These are phyloP conservation scores for Aurifilum marmelostoma DNA, from an alignment of 2,329 filamentous ascomycete species.

Conservation along the genomic window DNA sequence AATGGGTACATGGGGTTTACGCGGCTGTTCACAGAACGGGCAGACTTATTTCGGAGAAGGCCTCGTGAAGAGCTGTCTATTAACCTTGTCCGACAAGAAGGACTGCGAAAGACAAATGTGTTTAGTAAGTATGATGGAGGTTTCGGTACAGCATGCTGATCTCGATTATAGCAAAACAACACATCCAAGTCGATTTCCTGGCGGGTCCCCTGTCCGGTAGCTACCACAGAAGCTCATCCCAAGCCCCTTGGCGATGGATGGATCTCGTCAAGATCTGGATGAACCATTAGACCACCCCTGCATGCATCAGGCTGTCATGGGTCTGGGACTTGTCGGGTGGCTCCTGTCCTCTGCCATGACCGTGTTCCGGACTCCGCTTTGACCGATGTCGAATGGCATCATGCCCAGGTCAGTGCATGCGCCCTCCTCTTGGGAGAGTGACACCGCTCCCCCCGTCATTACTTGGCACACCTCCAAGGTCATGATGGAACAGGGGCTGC, in stretches of 20 bases:
- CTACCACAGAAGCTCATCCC: neutral
- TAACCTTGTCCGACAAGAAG: neutral
- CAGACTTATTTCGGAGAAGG: neutral
- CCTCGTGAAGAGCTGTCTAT: neutral
- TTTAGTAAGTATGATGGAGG: neutral
- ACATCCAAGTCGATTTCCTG: neutral
- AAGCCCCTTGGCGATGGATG: constrained; percentile 25
- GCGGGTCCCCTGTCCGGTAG: neutral
- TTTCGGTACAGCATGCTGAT: neutral
- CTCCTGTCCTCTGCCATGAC: constrained; percentile 27
- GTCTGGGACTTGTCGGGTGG: constrained; percentile 10
- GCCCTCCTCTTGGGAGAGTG: constrained; percentile 20
- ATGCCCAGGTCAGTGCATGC: constrained; percentile 23
- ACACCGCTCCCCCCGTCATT: neutral
- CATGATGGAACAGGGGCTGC: constrained; percentile 17
- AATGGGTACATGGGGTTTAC: neutral
- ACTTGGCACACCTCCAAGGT: constrained; percentile 5
- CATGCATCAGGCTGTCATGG: constrained; percentile 6
- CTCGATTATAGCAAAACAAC: neutral
- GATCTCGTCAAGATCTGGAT: constrained; percentile 14
- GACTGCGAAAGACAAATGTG: neutral
- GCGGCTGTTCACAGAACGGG: neutral
- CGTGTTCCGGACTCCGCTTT: constrained; percentile 31
- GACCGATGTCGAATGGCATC: constrained; percentile 30
- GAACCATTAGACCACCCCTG: constrained; percentile 17